Evolutionary conservation across 1,284 basidiomycete genomes (phyloP).

Genomic region (Xerocomus nothofagi): DNA sequence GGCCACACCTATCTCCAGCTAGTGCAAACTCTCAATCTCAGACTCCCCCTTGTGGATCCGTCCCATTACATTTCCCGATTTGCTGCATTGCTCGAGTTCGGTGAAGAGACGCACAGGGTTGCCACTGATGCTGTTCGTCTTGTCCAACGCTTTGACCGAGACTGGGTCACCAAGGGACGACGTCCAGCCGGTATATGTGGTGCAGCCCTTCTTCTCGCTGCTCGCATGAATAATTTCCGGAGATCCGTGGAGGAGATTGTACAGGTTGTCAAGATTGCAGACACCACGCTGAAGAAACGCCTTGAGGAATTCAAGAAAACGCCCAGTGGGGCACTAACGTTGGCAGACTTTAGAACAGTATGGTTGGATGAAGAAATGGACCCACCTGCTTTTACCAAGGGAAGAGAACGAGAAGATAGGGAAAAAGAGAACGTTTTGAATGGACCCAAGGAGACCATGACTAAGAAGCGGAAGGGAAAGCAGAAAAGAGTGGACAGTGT

Average conservation of each 20-base stretch:
- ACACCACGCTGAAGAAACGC: conserved; percentile 90
- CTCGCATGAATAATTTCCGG: conserved; percentile 97
- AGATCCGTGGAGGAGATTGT: conserved; percentile 94
- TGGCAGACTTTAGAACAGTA: conserved; percentile 89
- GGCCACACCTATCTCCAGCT: conserved; percentile 96
- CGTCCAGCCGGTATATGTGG: conserved; percentile 98
- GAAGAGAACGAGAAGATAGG: conserved; percentile 68
- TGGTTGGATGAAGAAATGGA: conserved; percentile 92
- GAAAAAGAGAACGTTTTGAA: conserved; percentile 46
- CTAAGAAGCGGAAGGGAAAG: conserved; percentile 40
- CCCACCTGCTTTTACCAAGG: conserved; percentile 84
- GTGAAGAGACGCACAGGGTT: conserved; percentile 89
- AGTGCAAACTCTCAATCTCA: conserved; percentile 86
- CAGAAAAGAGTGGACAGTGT: conserved; percentile 42
- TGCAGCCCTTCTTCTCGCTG: conserved; percentile 91
- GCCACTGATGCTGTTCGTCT: conserved; percentile 93
- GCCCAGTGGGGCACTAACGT: conserved; percentile 80
- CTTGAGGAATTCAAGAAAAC: conserved; percentile 96
- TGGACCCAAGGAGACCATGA: conserved; percentile 32
- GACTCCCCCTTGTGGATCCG: conserved; percentile 90
- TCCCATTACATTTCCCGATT: conserved; percentile 98
- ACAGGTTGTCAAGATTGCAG: conserved; percentile 97
- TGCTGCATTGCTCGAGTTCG: conserved; percentile 95
- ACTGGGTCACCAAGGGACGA: conserved; percentile 97
- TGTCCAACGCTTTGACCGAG: conserved; percentile 91